phyloP scores from a whole-genome alignment of 257 asterid species.

The Solanum verrucosum region DNA sequence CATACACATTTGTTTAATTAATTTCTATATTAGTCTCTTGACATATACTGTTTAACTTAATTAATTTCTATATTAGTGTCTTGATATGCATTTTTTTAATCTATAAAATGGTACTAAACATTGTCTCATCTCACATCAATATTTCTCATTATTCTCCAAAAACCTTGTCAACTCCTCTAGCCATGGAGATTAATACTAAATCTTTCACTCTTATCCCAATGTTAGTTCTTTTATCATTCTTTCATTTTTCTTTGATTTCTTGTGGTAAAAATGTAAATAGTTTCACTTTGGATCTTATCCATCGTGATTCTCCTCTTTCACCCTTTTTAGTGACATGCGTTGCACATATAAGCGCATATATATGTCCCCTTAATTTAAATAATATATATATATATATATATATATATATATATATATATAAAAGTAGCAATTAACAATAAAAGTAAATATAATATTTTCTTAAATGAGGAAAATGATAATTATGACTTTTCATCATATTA shows the following conservation, averaged over 20 bases:
- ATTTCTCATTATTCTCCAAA: not conserved
- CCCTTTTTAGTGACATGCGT: not conserved
- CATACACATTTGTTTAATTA: not conserved
- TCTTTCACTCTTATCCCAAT: not conserved
- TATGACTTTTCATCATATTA: no score
- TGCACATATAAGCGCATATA: no score
- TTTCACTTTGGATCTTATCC: slow-evolving; percentile 13
- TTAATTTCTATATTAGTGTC: not conserved
- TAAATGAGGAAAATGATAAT: no score
- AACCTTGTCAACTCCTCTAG: not conserved
- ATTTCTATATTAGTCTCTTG: not conserved
- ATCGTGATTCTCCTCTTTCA: slow-evolving; percentile 21
- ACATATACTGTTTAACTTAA: not conserved
- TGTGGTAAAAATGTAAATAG: not conserved
- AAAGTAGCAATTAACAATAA: no score
- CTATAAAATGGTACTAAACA: not conserved
- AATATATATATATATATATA: no score
- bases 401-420: no score
- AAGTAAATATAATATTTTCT: no score
- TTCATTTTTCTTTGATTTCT: not conserved
- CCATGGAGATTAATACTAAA: not conserved
- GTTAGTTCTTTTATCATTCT: not conserved
- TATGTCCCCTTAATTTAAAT: no score
- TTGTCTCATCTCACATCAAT: not conserved
- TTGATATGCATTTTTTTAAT: not conserved